phyloP scores from a whole-genome alignment of 2,329 filamentous ascomycete genomes.

The Sarocladium kiliense region DNA sequence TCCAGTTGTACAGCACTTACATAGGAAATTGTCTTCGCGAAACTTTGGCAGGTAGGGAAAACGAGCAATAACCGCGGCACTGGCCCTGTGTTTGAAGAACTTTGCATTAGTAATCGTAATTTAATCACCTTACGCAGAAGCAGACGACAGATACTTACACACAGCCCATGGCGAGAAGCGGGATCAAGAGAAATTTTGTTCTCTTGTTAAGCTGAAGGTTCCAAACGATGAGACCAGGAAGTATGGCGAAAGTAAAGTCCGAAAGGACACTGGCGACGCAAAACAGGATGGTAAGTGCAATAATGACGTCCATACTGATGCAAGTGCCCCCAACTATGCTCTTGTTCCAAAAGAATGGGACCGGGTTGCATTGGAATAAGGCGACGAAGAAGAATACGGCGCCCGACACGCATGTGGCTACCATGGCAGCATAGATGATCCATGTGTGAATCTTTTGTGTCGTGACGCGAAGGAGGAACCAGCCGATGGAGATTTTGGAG shows the following conservation, averaged over 20 bases:
- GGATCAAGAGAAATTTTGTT: constrained; percentile 43
- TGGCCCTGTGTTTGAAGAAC: constrained; percentile 31
- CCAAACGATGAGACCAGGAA: constrained; percentile 47
- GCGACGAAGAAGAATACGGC: constrained; percentile 25
- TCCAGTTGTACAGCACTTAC: constrained; percentile 15
- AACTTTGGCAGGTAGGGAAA: constrained; percentile 28
- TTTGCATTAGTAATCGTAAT: too few relatives aligned
- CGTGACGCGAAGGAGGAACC: constrained; percentile 27
- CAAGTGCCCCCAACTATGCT: constrained; percentile 18
- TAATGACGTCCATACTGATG: constrained; percentile 31
- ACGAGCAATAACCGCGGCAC: constrained; percentile 32
- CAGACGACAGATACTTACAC: too few relatives aligned
- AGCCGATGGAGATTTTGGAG: constrained; percentile 29
- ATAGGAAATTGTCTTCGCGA: constrained; percentile 32
- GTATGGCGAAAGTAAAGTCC: constrained; percentile 41
- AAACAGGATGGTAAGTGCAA: constrained; percentile 42
- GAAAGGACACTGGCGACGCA: constrained; percentile 38
- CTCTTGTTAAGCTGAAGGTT: constrained; percentile 43
- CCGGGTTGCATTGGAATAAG: constrained; percentile 23
- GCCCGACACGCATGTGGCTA: constrained; percentile 21
- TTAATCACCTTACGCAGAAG: too few relatives aligned
- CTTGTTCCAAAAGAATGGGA: constrained; percentile 24
- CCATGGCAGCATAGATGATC: constrained; percentile 24
- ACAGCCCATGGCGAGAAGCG: constrained; percentile 50
- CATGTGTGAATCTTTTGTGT: constrained; percentile 16